Percentiles rank a stretch among this genome's conserved stretches.
Conservation (phyloP, 2,329 filamentous ascomycete genomes). For the Colletotrichum sp. region DNA sequence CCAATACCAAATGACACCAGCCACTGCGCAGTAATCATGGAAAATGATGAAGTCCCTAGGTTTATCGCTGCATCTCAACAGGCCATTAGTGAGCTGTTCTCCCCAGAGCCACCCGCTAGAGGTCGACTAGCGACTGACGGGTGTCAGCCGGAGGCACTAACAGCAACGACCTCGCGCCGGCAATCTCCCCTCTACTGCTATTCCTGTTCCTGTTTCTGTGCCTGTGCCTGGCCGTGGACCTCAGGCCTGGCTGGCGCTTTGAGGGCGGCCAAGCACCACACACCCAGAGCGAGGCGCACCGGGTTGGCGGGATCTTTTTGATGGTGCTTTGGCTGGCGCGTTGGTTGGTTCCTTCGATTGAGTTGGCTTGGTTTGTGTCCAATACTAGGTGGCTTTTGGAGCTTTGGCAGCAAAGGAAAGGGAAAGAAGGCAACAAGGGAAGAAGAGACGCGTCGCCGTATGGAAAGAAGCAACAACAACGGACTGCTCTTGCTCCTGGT, state of each 20-base stretch:
- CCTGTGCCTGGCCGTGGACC: neutral
- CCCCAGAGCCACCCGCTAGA: neutral
- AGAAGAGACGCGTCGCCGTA: neutral
- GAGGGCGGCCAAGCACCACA: neutral
- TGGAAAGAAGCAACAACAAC: neutral
- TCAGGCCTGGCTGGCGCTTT: neutral
- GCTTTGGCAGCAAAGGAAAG: neutral
- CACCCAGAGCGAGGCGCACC: neutral
- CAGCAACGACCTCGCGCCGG: neutral
- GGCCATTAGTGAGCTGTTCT: neutral
- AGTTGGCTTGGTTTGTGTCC: neutral
- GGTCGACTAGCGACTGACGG: neutral
- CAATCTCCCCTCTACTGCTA: conserved; percentile 1
- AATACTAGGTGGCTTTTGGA: neutral
- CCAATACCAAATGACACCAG: neutral
- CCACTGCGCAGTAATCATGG: neutral
- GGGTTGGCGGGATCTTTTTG: neutral
- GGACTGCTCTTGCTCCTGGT: neutral
- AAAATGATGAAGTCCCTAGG: neutral
- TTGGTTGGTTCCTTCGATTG: neutral
- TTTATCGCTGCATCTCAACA: neutral
- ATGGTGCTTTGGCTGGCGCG: neutral
- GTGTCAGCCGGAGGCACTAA: neutral
- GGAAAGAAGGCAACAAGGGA: neutral
- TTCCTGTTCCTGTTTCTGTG: conserved; percentile 9